Conservation (phyloP, 2,329 filamentous ascomycete genomes). For the Neofusicoccum laricinum region DNA sequence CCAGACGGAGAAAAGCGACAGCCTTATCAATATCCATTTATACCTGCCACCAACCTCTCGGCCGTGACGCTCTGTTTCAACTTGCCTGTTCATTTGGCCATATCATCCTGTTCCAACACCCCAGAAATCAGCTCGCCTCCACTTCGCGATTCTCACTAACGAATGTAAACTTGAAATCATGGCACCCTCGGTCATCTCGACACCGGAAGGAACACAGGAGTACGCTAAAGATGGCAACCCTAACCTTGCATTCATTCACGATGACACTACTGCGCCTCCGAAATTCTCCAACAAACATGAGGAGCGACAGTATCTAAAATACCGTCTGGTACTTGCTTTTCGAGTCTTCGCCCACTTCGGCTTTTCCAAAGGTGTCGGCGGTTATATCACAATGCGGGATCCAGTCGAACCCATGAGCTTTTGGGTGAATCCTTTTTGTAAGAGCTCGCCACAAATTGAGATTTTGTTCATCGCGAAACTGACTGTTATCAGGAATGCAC, state of each 20-base stretch:
- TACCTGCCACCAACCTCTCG: background rate
- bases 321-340: conserved; percentile 36
- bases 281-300: conserved; percentile 37
- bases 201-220: background rate
- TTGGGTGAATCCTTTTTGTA: conserved; percentile 66
- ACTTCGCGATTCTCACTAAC: no score
- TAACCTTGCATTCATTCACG: background rate
- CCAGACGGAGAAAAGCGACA: background rate
- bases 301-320: conserved; percentile 36
- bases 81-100: no score
- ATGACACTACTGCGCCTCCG: conserved; percentile 21
- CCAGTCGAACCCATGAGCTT: conserved; percentile 59
- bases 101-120: no score
- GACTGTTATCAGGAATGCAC: conserved; percentile 62
- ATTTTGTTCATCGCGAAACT: conserved; percentile 36
- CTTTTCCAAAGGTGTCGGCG: conserved; percentile 51
- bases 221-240: background rate
- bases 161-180: background rate
- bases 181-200: background rate
- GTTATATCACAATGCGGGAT: conserved; percentile 61
- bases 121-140: no score
- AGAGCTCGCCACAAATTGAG: conserved; percentile 50
- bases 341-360: conserved; percentile 39
- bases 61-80: no score
- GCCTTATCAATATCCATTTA: background rate